Base-by-base conservation (phyloP, 352 stramenopile species). In the Pythium angustatum region DNA sequence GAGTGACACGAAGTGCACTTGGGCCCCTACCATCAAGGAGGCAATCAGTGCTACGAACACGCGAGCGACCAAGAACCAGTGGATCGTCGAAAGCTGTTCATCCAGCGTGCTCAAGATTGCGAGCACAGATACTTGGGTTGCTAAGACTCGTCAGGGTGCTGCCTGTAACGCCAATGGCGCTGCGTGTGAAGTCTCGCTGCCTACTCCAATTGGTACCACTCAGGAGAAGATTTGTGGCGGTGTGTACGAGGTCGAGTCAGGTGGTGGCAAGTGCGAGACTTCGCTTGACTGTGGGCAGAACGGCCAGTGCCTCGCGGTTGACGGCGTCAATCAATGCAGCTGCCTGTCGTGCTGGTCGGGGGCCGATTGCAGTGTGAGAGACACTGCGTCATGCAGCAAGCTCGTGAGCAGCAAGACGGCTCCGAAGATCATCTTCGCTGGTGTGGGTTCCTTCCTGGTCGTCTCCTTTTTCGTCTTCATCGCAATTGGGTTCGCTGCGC, bases 401-500 rank as follows among this genome's bases (percentile, higher is more conserved):
- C 70, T 95, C 19, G 71, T 69, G 21, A 92, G 78, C 65, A 88
- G 74, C 43, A 64, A 76, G 30, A 64, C 68, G 26, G 86, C 86
- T 3, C 86, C 86, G 0, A 84, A 87, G 64, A 60, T 80, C 28
- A 90, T 95, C 61, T 95, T 95, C 47, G 73, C 74, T 7, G 80
- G 65, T n/a, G 76, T 92, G 5, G 86, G 84, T 36, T 68, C 56
- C 4, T 95, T 93, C 66, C 45, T 95, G 57, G 81, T 59, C 9
- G 64, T 90, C n/a, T 93, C 93, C 78, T 55, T 83, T 10, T 74
- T 90, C 21, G 81, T 93, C 11, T 95, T 93, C 60, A 72, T 90
- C 30, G 79, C 72, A 9, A 78, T 95, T 15, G 81, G 72, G 10
- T 68, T 95, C 45, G 73, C 83, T 1, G 84, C 86, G 9, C 73